Evolutionary conservation across 495 filamentous ascomycete species (phyloP).

Genomic region (Penicillium desertorum): DNA sequence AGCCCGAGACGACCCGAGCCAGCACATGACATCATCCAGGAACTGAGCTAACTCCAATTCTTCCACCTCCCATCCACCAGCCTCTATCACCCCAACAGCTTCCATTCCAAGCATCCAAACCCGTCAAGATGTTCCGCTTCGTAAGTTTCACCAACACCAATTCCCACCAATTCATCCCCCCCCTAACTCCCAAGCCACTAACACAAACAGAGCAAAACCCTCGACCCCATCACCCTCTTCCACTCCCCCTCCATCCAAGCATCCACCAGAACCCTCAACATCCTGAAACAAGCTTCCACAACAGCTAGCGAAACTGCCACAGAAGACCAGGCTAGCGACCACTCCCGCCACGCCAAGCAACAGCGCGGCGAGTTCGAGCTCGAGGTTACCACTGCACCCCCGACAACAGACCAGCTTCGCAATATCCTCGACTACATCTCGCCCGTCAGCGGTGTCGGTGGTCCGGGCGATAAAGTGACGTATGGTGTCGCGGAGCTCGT

Average conservation of each 20-base stretch:
- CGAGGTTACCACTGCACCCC: conserved; percentile 75
- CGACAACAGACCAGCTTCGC: conserved; percentile 79
- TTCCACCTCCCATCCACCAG: neutral
- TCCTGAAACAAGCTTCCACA: conserved; percentile 75
- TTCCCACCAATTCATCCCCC: conserved; percentile 1
- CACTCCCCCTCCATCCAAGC: conserved; percentile 68
- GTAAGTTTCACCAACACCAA: conserved; percentile 25
- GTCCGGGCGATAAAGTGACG: conserved; percentile 25
- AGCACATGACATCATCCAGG: conserved; percentile 33
- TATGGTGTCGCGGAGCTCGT: conserved; percentile 56
- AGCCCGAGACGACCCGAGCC: conserved; percentile 13
- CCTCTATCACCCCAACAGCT: neutral
- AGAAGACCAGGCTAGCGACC: conserved; percentile 64
- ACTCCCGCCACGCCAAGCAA: conserved; percentile 53
- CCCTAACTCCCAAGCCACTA: neutral
- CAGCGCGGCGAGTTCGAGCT: conserved; percentile 75
- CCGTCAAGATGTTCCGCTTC: conserved; percentile 47
- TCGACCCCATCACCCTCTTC: conserved; percentile 95
- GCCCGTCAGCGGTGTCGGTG: conserved; percentile 41
- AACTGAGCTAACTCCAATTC: conserved; percentile 10
- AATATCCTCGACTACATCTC: conserved; percentile 88
- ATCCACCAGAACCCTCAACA: conserved; percentile 64
- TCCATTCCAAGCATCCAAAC: conserved; percentile 3
- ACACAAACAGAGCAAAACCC: conserved; percentile 65
- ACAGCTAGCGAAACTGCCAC: conserved; percentile 58